Evolutionary conservation across 2,329 filamentous ascomycete genomes (phyloP).

Genomic region (Fusarium sp.): DNA sequence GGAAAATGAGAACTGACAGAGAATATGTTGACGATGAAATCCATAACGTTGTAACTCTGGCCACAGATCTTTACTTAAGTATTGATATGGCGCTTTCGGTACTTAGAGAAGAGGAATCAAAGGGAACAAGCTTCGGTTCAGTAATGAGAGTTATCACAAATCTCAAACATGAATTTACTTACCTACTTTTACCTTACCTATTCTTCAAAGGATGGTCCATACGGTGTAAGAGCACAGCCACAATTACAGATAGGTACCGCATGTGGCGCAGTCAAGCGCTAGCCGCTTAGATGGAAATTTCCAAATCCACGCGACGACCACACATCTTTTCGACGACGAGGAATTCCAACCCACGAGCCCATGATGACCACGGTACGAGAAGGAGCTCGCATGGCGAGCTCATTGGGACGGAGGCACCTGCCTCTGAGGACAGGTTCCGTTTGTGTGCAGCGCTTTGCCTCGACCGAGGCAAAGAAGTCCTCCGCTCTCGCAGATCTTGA

Average conservation of each 20-base stretch:
- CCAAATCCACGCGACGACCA: conserved; percentile 40
- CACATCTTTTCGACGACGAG: conserved; percentile 37
- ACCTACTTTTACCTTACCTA: not conserved
- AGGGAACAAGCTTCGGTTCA: not conserved
- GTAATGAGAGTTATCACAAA: not conserved
- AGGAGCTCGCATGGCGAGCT: conserved; percentile 50
- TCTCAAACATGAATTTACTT: not conserved
- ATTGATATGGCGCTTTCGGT: too few species aligned
- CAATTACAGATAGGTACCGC: not conserved
- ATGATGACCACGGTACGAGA: conserved; percentile 56
- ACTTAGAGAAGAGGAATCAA: not conserved
- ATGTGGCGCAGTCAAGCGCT: conserved; percentile 35
- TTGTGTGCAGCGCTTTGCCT: conserved; percentile 55
- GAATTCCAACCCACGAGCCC: conserved; percentile 12
- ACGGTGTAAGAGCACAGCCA: conserved; percentile 7
- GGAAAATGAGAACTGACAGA: not conserved
- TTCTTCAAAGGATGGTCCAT: not conserved
- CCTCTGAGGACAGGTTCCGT: conserved; percentile 36
- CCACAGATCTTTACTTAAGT: not conserved
- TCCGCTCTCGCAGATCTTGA: conserved; percentile 60
- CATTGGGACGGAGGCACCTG: conserved; percentile 45
- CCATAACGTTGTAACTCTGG: not conserved
- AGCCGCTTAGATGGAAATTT: conserved; percentile 48
- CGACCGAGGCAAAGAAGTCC: conserved; percentile 54
- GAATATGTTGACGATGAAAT: not conserved